Conservation (phyloP, 768 basidiomycete genomes). For the Sistotremastrum niveocremeum region DNA sequence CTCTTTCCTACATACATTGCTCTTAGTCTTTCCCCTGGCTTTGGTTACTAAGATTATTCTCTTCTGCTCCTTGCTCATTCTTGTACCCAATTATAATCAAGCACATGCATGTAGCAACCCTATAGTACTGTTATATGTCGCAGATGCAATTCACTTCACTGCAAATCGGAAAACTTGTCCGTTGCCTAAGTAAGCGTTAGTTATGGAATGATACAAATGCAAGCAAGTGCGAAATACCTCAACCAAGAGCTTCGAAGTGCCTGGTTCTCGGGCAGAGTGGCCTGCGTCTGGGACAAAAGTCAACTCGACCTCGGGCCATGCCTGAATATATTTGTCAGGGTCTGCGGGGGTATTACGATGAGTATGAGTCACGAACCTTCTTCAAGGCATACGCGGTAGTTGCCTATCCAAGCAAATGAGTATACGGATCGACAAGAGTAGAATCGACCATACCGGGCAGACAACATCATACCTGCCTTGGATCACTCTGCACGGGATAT, state of each 20-base stretch:
- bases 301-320: conserved; percentile 67
- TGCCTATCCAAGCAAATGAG: conserved; percentile 26
- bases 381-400: conserved; percentile 74
- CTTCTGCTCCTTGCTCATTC: too few species aligned
- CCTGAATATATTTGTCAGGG: conserved; percentile 18
- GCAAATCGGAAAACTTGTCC: conserved; percentile 7
- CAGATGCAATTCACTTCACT: too few species aligned
- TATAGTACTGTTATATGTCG: too few species aligned
- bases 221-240: conserved; percentile 32
- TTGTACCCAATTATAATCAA: too few species aligned
- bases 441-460: conserved; percentile 45
- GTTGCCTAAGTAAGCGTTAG: conserved; percentile 5
- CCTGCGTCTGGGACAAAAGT: conserved; percentile 77
- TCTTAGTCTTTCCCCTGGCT: too few species aligned
- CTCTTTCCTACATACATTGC: too few species aligned
- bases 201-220: neutral
- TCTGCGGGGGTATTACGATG: too few species aligned
- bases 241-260: conserved; percentile 54
- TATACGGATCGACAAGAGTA: neutral
- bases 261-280: conserved; percentile 68
- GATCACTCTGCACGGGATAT: conserved; percentile 71
- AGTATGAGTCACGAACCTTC: conserved; percentile 27
- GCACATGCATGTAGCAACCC: too few species aligned
- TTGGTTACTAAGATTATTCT: too few species aligned
- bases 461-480: conserved; percentile 87